Percentiles rank a stretch among this genome's conserved stretches.
Conservation (phyloP, 164 flowering plant species). For the Chloranthus sessilifolius region DNA sequence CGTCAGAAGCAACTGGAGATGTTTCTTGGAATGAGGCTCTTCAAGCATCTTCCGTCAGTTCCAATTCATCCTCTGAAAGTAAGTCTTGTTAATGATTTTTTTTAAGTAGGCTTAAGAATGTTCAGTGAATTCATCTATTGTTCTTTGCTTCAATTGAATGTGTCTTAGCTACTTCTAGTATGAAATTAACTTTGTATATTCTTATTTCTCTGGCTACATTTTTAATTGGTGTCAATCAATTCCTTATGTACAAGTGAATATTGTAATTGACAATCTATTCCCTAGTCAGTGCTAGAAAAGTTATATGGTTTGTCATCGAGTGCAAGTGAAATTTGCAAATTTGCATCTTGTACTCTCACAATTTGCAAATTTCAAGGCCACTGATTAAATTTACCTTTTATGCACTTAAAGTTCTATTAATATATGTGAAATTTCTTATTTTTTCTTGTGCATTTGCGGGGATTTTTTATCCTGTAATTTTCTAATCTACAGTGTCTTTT, state of each 20-base stretch:
- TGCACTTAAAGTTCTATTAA: neutral
- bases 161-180: too few relatives aligned
- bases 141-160: slow-evolving; percentile 3
- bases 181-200: too few relatives aligned
- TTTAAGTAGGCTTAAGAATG: neutral
- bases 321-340: neutral
- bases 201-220: neutral
- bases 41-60: slow-evolving; percentile 92
- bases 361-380: neutral
- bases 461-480: too few relatives aligned
- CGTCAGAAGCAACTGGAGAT: slow-evolving; percentile 97
- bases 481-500: too few relatives aligned
- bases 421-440: too few relatives aligned
- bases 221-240: too few relatives aligned
- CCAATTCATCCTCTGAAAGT: slow-evolving; percentile 67
- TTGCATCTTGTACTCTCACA: neutral
- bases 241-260: too few relatives aligned
- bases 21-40: slow-evolving; percentile 95
- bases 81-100: slow-evolving; percentile 58
- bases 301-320: too few relatives aligned
- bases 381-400: neutral
- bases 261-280: too few relatives aligned
- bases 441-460: too few relatives aligned
- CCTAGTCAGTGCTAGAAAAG: too few relatives aligned
- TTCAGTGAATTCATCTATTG: neutral